Conservation (phyloP, 192 early-diverging fungal species). For the Backusella liffmaniae region DNA sequence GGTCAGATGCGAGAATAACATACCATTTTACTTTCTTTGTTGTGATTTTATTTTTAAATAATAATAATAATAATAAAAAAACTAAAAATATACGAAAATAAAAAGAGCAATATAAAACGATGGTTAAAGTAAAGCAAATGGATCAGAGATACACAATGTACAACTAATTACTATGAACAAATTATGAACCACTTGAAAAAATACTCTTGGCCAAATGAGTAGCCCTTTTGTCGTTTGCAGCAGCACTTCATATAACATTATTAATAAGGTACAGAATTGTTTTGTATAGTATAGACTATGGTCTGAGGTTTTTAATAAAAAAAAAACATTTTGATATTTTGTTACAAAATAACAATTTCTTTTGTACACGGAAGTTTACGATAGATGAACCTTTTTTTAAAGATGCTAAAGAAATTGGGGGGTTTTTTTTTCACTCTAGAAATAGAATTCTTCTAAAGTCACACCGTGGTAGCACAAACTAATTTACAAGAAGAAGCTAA, state of each 20-base stretch:
- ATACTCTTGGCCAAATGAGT: not conserved
- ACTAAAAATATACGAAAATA: not conserved
- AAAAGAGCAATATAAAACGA: conserved; percentile 6
- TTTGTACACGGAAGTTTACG: not conserved
- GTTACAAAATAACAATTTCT: not conserved
- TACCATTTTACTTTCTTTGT: not conserved
- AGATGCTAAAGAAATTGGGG: not conserved
- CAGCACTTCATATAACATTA: not conserved
- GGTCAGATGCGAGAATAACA: not conserved
- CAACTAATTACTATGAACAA: not conserved
- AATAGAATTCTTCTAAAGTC: not conserved
- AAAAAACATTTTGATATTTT: not conserved
- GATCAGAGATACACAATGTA: not conserved
- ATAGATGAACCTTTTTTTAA: not conserved
- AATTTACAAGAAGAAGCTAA: conserved; percentile 7
- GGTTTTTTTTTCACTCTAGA: not conserved
- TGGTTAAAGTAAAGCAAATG: not conserved
- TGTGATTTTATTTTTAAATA: not conserved
- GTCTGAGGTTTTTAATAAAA: not conserved
- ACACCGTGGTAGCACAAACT: not conserved
- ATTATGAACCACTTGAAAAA: not conserved
- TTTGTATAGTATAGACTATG: not conserved
- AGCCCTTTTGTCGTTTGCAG: not conserved
- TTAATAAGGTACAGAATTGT: not conserved
- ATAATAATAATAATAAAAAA: not conserved